Base-by-base conservation (phyloP, 805 yeast genomes). In the Phaffomyces antillensis region DNA sequence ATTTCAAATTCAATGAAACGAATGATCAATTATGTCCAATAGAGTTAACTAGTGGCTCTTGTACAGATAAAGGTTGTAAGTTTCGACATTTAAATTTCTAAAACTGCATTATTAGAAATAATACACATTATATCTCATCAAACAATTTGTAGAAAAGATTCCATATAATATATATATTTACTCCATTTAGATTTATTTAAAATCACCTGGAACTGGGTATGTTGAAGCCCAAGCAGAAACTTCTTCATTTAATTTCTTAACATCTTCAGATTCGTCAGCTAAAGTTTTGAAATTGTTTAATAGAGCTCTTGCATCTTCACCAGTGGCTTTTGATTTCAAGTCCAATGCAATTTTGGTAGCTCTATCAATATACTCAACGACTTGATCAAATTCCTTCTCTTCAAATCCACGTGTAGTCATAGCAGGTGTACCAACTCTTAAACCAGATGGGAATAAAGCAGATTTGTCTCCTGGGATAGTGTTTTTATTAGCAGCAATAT, bases 371-470 rank as follows among this genome's bases (percentile, higher is more conserved):
- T 81, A 90, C 53, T 73, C 71, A 43, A 82, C 96, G 58, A 91
- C 85, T 61, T 76, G 79, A 58, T 68, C 76, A 67, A 91, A 93
- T 64, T 93, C 97, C 48, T 72, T 82, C 66, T 86, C 89, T 48
- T 89, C 86, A 59, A 89, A 79, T 55, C 99, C 99, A 73, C 99
- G 87, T 48, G 97, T 87, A 52, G 96, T 80, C 98, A 91, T 91
- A 46, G 97, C 97, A 54, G 99, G 99, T 42, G 99, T 86, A 62
- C 99, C 99, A 51, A 91, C 84, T 73, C 99, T 86, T 53, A 91
- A 80, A 66, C 99, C 99, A 59, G 95, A 91, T 64, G 99, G 98
- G 52, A 89, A 91, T 52, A 91, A 76, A 43, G 98, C 98, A 38
- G 95, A 85, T 70, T 85, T 87, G 72, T 91, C 99, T 64, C 97